These are phyloP conservation scores for Aspergillus pseudonomiae DNA, from an alignment of 2,329 filamentous ascomycete genomes.

Conservation along the genomic window DNA sequence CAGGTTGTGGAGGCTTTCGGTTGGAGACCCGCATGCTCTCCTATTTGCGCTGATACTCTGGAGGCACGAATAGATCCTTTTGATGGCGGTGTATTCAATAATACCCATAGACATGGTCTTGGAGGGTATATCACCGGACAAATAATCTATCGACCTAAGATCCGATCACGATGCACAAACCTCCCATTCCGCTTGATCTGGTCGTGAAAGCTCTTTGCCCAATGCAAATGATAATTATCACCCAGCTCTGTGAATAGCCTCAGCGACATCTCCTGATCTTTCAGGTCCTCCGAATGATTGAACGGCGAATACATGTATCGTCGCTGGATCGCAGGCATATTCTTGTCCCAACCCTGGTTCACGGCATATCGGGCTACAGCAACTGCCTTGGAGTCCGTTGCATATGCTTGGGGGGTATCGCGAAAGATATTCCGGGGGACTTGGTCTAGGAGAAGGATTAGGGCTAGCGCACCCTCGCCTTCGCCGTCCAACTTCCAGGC, in stretches of 20 bases:
- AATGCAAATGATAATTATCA: conserved; percentile 21
- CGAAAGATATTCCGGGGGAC: conserved; percentile 43
- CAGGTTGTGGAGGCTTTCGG: too few relatives aligned
- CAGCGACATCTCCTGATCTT: conserved; percentile 30
- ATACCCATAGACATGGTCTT: too few relatives aligned
- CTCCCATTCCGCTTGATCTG: conserved; percentile 27
- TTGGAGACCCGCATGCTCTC: too few relatives aligned
- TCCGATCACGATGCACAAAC: conserved; percentile 29
- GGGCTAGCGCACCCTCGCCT: conserved; percentile 34
- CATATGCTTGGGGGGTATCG: conserved; percentile 33
- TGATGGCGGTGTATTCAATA: background rate
- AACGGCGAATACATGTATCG: conserved; percentile 42
- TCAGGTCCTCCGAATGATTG: conserved; percentile 39
- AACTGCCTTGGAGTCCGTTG: conserved; percentile 33
- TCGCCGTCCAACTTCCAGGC: conserved; percentile 18
- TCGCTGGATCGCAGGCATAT: conserved; percentile 25
- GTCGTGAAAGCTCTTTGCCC: conserved; percentile 23
- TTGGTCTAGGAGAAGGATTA: conserved; percentile 44
- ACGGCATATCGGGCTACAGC: conserved; percentile 30
- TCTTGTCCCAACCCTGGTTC: conserved; percentile 31
- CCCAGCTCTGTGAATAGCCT: conserved; percentile 20
- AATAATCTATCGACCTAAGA: conserved; percentile 17
- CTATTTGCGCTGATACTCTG: too few relatives aligned
- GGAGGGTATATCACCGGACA: too few relatives aligned
- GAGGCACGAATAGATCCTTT: background rate